These are phyloP conservation scores for Trichoderma atrobrunneum DNA, from an alignment of 2,329 filamentous ascomycete species.

Conservation along the genomic window DNA sequence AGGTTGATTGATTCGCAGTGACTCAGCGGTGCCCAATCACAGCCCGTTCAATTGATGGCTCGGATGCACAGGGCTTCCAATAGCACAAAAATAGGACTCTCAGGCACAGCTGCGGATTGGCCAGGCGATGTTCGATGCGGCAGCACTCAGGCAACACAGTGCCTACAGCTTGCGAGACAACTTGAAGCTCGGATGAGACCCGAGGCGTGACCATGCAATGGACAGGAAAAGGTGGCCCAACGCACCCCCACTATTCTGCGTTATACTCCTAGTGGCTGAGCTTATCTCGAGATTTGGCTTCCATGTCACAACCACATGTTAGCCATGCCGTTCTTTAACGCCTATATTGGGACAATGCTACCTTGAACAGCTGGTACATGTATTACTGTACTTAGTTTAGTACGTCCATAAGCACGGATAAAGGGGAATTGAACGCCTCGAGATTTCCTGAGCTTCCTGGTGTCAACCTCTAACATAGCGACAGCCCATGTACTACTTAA, in stretches of 20 bases:
- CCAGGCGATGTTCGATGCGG: not conserved
- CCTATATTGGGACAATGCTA: not conserved
- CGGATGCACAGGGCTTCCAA: not conserved
- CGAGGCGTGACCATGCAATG: not conserved
- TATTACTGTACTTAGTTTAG: not conserved
- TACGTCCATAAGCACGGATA: not conserved
- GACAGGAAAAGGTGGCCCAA: not conserved
- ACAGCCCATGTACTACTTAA: not conserved
- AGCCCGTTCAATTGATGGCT: not conserved
- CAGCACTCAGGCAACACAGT: not conserved
- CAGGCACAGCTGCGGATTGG: not conserved
- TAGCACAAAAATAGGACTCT: not conserved
- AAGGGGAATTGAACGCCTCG: not conserved
- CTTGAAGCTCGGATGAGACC: not conserved
- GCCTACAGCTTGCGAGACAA: not conserved
- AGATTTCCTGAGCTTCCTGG: not conserved
- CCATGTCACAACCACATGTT: not conserved
- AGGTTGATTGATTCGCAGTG: not conserved
- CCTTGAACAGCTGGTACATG: not conserved
- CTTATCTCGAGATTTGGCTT: not conserved
- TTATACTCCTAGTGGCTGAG: not conserved
- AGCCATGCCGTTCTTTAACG: not conserved
- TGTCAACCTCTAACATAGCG: not conserved
- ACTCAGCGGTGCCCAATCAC: constrained; percentile 3
- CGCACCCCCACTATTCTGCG: constrained; percentile 8